Evolutionary conservation across 2,329 filamentous ascomycete species (phyloP), one percentile per base, ranked within the genome.

Genomic region (Penicillium sp.): DNA sequence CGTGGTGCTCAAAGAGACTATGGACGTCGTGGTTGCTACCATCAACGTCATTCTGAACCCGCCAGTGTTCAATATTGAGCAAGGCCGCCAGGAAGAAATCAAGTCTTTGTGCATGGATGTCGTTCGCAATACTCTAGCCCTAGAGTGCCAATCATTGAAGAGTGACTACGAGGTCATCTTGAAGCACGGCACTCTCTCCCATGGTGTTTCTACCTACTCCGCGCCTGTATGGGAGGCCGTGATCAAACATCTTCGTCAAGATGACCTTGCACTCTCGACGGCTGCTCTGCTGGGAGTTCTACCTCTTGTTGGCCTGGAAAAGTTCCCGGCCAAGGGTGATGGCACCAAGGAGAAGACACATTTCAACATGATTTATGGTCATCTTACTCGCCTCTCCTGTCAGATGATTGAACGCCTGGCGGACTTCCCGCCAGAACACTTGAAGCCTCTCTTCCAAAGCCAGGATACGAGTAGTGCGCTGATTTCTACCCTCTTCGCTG

Each of bases 401-500:
- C 85, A 86, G 61, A 86, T 97, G 51, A 84, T 98, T 43, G 90
- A 93, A 65, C 85, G 90, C 11, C 79, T 99, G 46, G 89, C 89
- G 38, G 90, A 93, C 63, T 93, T 97, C 70, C 84, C 85, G 22
- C 82, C 86, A 0, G 79, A 83, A 4, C 87, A 94, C 60, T 81
- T 98, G 43, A 84, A 87, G 59, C 80, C 84, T 26, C 79, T 98
- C 11, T 92, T 91, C 69, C 82, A 85, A 55, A 87, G 89, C 59
- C 83, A 85, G 22, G 80, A 87, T 45, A 88, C 88, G 6, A 89
- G 91, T 61, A 87, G 89, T 65, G 87, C 91, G 40, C 83, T 97
- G 45, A 87, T 97, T 49, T 89, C 89, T 4, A 84, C 92, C 19
- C 85, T 97, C 6, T 87, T 97, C 58, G 93, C 93, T 46, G 91